phyloP scores from a whole-genome alignment of 1,139 yeast genomes.

The Lodderomyces elongisporus region DNA sequence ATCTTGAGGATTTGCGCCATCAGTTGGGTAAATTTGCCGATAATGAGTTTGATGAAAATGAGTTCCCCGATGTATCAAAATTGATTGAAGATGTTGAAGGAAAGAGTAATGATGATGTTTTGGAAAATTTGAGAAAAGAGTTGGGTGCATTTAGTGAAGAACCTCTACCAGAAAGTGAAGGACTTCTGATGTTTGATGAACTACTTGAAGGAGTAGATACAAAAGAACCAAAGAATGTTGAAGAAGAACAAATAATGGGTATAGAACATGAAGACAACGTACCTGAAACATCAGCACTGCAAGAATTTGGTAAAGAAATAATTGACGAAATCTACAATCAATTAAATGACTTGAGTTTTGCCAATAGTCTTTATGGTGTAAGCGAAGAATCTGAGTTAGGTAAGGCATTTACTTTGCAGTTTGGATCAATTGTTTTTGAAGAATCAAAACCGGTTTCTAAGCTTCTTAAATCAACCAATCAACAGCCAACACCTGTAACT shows the following conservation, averaged over 20 bases:
- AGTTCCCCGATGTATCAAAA: conserved; percentile 11
- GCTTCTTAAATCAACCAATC: conserved; percentile 5
- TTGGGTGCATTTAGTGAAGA: conserved; percentile 3
- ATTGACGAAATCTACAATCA: conserved; percentile 14
- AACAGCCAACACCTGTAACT: conserved; percentile 4
- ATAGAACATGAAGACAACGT: not conserved
- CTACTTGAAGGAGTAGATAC: conserved; percentile 1
- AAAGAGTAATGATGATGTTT: conserved; percentile 4
- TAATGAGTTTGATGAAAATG: conserved; percentile 14
- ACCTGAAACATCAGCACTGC: not conserved
- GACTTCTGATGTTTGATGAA: conserved; percentile 1
- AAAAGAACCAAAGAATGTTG: not conserved
- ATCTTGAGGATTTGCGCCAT: conserved; percentile 7
- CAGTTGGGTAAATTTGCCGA: conserved; percentile 22
- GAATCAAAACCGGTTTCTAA: conserved; percentile 2
- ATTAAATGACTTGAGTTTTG: conserved; percentile 14
- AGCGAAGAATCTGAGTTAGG: conserved; percentile 9
- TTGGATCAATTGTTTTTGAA: conserved; percentile 34
- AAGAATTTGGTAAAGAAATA: not conserved
- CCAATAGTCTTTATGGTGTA: conserved; percentile 12
- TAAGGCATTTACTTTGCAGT: conserved; percentile 33
- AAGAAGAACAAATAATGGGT: not conserved
- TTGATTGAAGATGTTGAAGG: conserved; percentile 8
- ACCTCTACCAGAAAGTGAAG: not conserved
- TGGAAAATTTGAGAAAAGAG: conserved; percentile 8